Percentiles rank a stretch among this genome's conserved stretches.
These are phyloP conservation scores for Ophiocordyceps camponoti-leonardi DNA, from an alignment of 2,329 filamentous ascomycete genomes.

Conservation along the genomic window DNA sequence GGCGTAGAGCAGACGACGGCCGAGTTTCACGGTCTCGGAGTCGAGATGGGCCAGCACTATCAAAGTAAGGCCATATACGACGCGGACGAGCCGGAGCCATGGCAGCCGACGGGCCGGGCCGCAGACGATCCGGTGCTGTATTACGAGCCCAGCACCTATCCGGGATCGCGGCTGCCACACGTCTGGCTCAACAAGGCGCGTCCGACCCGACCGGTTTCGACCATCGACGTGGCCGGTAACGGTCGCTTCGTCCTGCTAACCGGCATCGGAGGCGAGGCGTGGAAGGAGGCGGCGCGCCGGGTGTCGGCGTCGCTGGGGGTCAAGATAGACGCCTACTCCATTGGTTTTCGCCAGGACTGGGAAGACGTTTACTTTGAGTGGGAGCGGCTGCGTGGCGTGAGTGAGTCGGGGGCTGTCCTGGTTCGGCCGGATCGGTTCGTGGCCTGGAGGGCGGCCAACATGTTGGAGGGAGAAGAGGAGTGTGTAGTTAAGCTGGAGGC, in stretches of 20 bases:
- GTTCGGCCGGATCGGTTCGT: slow-evolving; percentile 42
- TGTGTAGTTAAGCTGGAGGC: slow-evolving; percentile 1
- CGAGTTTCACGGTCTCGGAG: slow-evolving; percentile 37
- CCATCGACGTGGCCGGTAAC: slow-evolving; percentile 41
- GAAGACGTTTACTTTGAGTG: slow-evolving; percentile 47
- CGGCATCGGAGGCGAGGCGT: slow-evolving; percentile 36
- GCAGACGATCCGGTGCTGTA: slow-evolving; percentile 22
- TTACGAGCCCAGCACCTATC: slow-evolving; percentile 33
- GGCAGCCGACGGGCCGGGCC: not conserved
- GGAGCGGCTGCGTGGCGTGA: slow-evolving; percentile 32
- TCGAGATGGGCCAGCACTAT: slow-evolving; percentile 44
- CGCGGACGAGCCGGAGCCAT: slow-evolving; percentile 17
- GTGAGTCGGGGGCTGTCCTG: slow-evolving; percentile 39
- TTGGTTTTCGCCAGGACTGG: slow-evolving; percentile 41
- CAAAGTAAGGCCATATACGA: slow-evolving; percentile 24
- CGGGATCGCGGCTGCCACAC: slow-evolving; percentile 42
- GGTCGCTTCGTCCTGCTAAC: slow-evolving; percentile 32
- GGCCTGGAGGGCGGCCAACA: slow-evolving; percentile 24
- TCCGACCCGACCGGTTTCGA: slow-evolving; percentile 30
- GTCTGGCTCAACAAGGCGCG: slow-evolving; percentile 38
- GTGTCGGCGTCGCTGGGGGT: slow-evolving; percentile 23
- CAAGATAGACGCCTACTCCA: slow-evolving; percentile 27
- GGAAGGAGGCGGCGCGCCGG: slow-evolving; percentile 29
- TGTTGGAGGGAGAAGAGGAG: not conserved
- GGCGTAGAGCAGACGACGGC: slow-evolving; percentile 24